phyloP scores from a whole-genome alignment of 768 basidiomycete species.

The Pisolithus microcarpus region DNA sequence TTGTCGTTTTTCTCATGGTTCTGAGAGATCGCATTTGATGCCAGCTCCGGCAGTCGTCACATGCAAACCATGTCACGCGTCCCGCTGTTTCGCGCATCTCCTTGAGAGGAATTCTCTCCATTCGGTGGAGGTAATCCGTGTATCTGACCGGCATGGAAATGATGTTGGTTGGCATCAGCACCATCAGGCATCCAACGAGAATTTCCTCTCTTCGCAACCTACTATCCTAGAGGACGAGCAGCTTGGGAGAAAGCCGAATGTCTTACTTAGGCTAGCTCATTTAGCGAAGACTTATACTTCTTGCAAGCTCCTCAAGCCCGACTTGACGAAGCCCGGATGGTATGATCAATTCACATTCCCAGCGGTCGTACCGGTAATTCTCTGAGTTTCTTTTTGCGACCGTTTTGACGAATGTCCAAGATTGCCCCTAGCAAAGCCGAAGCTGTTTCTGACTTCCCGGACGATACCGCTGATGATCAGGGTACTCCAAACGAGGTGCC shows the following conservation, averaged over 20 bases:
- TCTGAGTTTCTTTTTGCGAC: not conserved
- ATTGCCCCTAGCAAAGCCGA: conserved; percentile 12
- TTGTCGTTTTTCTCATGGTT: conserved; percentile 12
- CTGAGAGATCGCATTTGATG: conserved; percentile 10
- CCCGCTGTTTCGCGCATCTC: conserved; percentile 32
- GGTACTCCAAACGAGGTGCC: not conserved
- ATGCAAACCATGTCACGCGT: conserved; percentile 33
- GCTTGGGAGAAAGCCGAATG: conserved; percentile 29
- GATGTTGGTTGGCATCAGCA: conserved; percentile 29
- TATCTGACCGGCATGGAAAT: conserved; percentile 10
- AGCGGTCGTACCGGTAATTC: conserved; percentile 19
- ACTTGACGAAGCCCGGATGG: conserved; percentile 46
- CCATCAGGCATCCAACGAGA: conserved; percentile 18
- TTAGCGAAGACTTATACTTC: conserved; percentile 41
- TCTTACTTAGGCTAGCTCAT: conserved; percentile 32
- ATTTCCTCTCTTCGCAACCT: conserved; percentile 10
- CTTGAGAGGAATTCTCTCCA: conserved; percentile 28
- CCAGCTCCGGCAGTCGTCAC: conserved; percentile 17
- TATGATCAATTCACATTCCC: conserved; percentile 42
- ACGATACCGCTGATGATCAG: conserved; percentile 5
- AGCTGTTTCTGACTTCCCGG: conserved; percentile 8
- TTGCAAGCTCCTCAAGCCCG: conserved; percentile 41
- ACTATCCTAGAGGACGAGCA: conserved; percentile 27
- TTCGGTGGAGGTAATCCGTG: conserved; percentile 30
- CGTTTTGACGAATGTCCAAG: conserved; percentile 9